A percentile compares a stretch with the other conserved stretches of the same genome.
phyloP scores from a whole-genome alignment of 1,284 basidiomycete species.

The Rhodotorula sp. region DNA sequence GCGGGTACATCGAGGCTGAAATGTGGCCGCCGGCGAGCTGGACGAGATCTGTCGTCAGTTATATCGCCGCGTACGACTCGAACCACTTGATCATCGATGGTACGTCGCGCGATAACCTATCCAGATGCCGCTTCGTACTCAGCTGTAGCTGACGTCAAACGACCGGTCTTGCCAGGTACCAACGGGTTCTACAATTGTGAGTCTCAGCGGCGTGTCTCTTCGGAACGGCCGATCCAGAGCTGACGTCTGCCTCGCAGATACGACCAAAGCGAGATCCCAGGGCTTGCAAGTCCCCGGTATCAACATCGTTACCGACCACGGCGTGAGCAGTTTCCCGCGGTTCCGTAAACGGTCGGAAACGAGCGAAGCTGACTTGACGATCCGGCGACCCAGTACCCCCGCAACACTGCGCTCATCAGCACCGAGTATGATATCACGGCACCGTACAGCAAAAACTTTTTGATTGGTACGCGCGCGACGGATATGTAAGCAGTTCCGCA shows the following conservation, averaged over 20 bases:
- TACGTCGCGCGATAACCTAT: not conserved
- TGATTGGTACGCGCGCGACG: constrained; percentile 3
- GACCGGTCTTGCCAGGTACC: not conserved
- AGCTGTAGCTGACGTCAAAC: not conserved
- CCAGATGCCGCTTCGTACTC: not conserved
- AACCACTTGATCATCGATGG: constrained; percentile 37
- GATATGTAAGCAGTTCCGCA: not conserved
- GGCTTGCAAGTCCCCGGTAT: constrained; percentile 1
- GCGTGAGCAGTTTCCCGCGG: not conserved
- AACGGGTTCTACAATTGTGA: constrained; percentile 27
- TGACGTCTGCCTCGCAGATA: not conserved
- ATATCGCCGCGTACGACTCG: constrained; percentile 21
- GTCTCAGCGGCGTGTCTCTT: not conserved
- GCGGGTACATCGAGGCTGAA: constrained; percentile 32
- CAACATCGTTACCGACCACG: constrained; percentile 26
- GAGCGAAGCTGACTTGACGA: not conserved
- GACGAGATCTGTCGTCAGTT: constrained; percentile 16
- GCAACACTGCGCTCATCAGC: constrained; percentile 12
- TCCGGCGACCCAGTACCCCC: constrained; percentile 2
- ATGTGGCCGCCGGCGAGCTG: constrained; percentile 28
- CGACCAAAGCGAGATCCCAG: constrained; percentile 3
- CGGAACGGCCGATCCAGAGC: not conserved
- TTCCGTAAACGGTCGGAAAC: too few species aligned
- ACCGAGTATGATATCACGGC: not conserved
- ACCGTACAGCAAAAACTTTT: not conserved